Conservation (phyloP, 192 early-diverging fungal genomes). For the Radiomyces spectabilis region DNA sequence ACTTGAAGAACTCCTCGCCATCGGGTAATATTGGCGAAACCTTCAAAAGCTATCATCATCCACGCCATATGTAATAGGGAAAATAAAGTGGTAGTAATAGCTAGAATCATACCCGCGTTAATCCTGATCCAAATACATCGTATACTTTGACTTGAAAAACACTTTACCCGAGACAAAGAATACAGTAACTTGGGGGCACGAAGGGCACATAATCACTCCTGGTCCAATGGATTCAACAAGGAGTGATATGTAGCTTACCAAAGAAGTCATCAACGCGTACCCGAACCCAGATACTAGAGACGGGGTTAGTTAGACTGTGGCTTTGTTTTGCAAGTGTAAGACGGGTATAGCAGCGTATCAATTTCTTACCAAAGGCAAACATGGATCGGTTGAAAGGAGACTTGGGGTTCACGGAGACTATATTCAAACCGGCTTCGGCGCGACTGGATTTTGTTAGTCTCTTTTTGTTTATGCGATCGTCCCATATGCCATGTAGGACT, state of each 20-base stretch:
- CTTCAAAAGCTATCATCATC: slow-evolving; percentile 73
- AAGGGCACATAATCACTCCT: slow-evolving; percentile 57
- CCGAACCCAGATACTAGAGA: slow-evolving; percentile 54
- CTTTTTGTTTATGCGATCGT: neutral
- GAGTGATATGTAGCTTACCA: slow-evolving; percentile 60
- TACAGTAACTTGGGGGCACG: slow-evolving; percentile 49
- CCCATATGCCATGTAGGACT: neutral
- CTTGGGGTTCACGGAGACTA: slow-evolving; percentile 53
- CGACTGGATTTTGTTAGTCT: too few species aligned
- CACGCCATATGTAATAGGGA: slow-evolving; percentile 64
- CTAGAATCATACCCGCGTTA: slow-evolving; percentile 31
- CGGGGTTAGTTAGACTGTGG: too few species aligned
- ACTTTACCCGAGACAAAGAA: slow-evolving; percentile 62
- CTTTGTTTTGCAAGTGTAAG: too few species aligned
- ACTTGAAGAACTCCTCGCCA: slow-evolving; percentile 30
- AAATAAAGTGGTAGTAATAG: slow-evolving; percentile 61
- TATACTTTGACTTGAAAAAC: neutral
- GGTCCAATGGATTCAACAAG: slow-evolving; percentile 65
- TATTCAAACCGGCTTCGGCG: slow-evolving; percentile 58
- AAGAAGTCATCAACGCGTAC: slow-evolving; percentile 63
- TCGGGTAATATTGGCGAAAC: slow-evolving; percentile 30
- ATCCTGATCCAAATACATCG: neutral
- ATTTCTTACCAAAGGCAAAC: slow-evolving; percentile 54
- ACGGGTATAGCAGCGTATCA: too few species aligned
- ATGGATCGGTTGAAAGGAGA: slow-evolving; percentile 55